Conservation (phyloP, 345 rosid species). For the Hibiscus mutabilis region DNA sequence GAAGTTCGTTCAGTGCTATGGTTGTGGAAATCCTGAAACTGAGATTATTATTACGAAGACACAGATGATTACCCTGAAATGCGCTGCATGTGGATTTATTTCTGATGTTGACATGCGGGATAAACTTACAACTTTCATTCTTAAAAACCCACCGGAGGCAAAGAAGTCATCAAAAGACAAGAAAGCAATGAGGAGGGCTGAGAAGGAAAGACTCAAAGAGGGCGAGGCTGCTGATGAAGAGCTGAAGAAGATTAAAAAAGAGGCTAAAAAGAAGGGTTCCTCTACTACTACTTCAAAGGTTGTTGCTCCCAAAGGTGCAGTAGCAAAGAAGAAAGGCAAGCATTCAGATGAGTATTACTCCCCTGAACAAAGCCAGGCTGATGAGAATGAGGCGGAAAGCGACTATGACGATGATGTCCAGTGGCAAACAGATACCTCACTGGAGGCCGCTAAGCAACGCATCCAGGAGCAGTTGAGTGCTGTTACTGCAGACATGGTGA, state of each 20-base stretch:
- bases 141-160: constrained; percentile 70
- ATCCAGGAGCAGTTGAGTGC: constrained; percentile 73
- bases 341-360: constrained; percentile 71
- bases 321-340: constrained; percentile 39
- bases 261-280: constrained; percentile 47
- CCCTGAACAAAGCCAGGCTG: constrained; percentile 41
- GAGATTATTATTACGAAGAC: constrained; percentile 61
- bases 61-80: constrained; percentile 65
- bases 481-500: constrained; percentile 88
- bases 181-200: constrained; percentile 85
- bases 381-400: constrained; percentile 33
- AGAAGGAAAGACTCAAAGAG: constrained; percentile 83
- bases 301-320: constrained; percentile 20
- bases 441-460: constrained; percentile 70
- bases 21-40: constrained; percentile 90
- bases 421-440: constrained; percentile 85
- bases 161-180: constrained; percentile 63
- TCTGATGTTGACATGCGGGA: constrained; percentile 90
- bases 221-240: constrained; percentile 89
- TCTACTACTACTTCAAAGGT: constrained; percentile 40
- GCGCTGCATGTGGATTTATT: constrained; percentile 81
- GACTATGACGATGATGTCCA: constrained; percentile 47
- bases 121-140: constrained; percentile 59
- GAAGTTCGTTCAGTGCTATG: constrained; percentile 91
- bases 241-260: constrained; percentile 59